A percentile compares a stretch with the other conserved stretches of the same genome.
Evolutionary conservation across 345 rosid species (phyloP).

Genomic region (Cochlearia excelsa): DNA sequence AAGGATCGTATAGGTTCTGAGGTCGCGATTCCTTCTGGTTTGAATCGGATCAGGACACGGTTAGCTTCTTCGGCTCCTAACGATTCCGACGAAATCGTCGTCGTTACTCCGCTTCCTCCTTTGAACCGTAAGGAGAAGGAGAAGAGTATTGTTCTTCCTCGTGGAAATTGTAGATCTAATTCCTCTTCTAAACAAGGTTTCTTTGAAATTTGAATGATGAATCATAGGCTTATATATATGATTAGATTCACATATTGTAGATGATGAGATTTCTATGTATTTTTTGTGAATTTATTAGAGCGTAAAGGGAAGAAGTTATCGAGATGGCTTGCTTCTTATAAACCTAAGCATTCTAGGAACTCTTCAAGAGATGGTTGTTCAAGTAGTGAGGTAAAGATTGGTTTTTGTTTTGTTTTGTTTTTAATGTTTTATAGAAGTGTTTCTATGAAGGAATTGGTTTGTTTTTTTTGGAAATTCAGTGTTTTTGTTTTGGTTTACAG

Average conservation of each 20-base stretch:
- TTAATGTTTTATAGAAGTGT: constrained; percentile 4
- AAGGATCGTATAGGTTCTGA: constrained; percentile 35
- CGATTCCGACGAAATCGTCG: constrained; percentile 35
- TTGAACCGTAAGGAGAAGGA: constrained; percentile 44
- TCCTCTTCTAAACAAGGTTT: constrained; percentile 45
- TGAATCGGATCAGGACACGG: constrained; percentile 76
- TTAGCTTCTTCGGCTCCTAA: constrained; percentile 41
- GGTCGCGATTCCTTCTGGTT: constrained; percentile 62
- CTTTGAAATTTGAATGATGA: not conserved
- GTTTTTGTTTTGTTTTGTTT: not conserved
- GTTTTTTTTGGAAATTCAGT: not conserved
- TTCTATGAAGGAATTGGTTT: constrained; percentile 3
- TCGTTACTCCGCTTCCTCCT: constrained; percentile 43
- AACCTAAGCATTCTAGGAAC: constrained; percentile 42
- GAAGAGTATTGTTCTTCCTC: constrained; percentile 39
- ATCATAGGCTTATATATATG: too few species aligned
- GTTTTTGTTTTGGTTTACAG: constrained; percentile 27
- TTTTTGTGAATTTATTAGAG: constrained; percentile 29
- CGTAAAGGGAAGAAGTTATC: constrained; percentile 56
- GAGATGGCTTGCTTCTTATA: constrained; percentile 59
- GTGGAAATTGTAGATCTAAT: constrained; percentile 31
- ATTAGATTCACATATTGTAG: not conserved
- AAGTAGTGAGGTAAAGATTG: constrained; percentile 44
- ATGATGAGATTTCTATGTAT: constrained; percentile 3
- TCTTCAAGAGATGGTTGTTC: constrained; percentile 32